These are phyloP conservation scores for Sclerotinia trifoliorum DNA, from an alignment of 2,329 filamentous ascomycete species.

Conservation along the genomic window DNA sequence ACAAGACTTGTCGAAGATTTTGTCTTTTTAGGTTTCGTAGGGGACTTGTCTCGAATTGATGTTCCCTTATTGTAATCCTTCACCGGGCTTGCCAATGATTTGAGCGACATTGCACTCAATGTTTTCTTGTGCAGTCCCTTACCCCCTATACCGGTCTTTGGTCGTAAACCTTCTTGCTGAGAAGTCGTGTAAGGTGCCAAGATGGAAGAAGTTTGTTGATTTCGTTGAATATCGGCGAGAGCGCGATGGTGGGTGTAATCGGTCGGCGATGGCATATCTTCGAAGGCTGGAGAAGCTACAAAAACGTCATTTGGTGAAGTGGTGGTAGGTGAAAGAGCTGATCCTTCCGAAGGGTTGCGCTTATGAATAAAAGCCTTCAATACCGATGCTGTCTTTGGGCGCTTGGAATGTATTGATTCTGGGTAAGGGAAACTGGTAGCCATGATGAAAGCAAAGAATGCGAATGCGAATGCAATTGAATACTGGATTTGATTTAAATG, in stretches of 20 bases:
- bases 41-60: constrained; percentile 58
- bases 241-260: constrained; percentile 45
- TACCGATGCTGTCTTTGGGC: constrained; percentile 39
- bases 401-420: constrained; percentile 35
- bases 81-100: constrained; percentile 42
- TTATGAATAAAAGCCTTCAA: constrained; percentile 40
- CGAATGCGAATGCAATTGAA: neutral
- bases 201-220: constrained; percentile 46
- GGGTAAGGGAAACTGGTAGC: constrained; percentile 33
- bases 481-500: neutral
- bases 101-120: constrained; percentile 47
- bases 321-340: constrained; percentile 30
- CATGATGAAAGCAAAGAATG: constrained; percentile 30
- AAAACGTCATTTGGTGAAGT: constrained; percentile 29
- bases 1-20: constrained; percentile 77
- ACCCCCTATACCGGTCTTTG: constrained; percentile 37
- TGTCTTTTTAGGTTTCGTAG: constrained; percentile 60
- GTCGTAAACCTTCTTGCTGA: constrained; percentile 39
- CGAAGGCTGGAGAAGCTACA: constrained; percentile 30
- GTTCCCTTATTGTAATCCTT: constrained; percentile 43
- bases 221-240: constrained; percentile 57
- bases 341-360: constrained; percentile 37
- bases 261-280: constrained; percentile 38
- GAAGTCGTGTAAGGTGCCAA: constrained; percentile 44
- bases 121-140: constrained; percentile 48